A percentile compares a stretch with the other conserved stretches of the same genome.
Conservation (phyloP, 78 protist species). For the Dictyostelium capitatum region DNA sequence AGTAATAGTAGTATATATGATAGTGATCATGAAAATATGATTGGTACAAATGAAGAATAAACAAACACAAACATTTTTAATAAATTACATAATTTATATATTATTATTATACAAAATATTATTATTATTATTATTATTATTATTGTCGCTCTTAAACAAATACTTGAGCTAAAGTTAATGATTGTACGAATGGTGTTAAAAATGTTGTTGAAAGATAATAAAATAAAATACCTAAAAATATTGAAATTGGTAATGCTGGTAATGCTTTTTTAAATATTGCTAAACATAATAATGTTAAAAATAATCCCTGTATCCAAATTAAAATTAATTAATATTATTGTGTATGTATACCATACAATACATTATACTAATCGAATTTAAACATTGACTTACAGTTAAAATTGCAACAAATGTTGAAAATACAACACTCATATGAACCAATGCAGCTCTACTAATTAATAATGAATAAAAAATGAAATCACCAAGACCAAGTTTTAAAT, state of each 20-base stretch:
- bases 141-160: background rate
- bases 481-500: slow-evolving; percentile 98
- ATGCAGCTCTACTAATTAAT: slow-evolving; percentile 95
- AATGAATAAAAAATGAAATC: slow-evolving; percentile 98
- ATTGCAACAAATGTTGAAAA: slow-evolving; percentile 93
- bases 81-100: background rate
- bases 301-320: slow-evolving; percentile 81
- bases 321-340: background rate
- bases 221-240: slow-evolving; percentile 90
- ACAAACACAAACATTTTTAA: background rate
- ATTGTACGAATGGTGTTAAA: slow-evolving; percentile 83
- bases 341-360: background rate
- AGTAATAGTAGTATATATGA: slow-evolving; percentile 11
- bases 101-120: too few relatives aligned
- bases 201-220: slow-evolving; percentile 83
- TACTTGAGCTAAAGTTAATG: slow-evolving; percentile 6
- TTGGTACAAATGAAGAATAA: slow-evolving; percentile 11
- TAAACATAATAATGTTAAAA: slow-evolving; percentile 88
- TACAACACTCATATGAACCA: slow-evolving; percentile 64
- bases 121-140: background rate
- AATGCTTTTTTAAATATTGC: slow-evolving; percentile 92
- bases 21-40: background rate
- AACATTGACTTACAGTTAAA: slow-evolving; percentile 73
- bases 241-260: slow-evolving; percentile 98
- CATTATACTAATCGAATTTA: too few relatives aligned